Percentiles rank a stretch among this genome's conserved stretches.
phyloP scores from a whole-genome alignment of 208 protist genomes.

The Trypanosoma theileri region DNA sequence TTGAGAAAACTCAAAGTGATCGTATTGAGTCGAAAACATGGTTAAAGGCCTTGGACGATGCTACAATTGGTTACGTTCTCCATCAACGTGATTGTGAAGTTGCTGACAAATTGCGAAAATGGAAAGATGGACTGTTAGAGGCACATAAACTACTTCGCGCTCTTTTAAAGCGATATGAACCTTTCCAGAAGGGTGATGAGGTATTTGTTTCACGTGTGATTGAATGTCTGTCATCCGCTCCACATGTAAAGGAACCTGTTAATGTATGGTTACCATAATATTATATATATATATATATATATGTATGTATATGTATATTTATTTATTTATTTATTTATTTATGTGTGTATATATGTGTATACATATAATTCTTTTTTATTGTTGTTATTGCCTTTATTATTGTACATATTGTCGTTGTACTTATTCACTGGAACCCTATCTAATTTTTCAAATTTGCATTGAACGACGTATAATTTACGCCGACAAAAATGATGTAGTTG shows the following conservation, averaged over 20 bases:
- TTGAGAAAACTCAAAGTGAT: slow-evolving; percentile 1
- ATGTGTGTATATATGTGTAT: slow-evolving; percentile 10
- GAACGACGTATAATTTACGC: no score
- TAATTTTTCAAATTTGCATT: no score
- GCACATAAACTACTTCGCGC: slow-evolving; percentile 22
- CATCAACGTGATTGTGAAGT: slow-evolving; percentile 25
- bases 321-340: slow-evolving; percentile 14
- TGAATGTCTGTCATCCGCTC: slow-evolving; percentile 13
- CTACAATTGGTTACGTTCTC: slow-evolving; percentile 18
- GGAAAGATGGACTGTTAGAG: slow-evolving; percentile 20
- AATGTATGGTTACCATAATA: slow-evolving; percentile 7
- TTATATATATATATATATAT: not conserved
- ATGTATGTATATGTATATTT: not conserved
- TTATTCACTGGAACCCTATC: no score
- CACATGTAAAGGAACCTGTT: slow-evolving; percentile 21
- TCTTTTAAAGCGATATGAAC: slow-evolving; percentile 30
- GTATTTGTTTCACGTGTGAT: slow-evolving; percentile 24
- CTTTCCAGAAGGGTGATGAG: slow-evolving; percentile 30
- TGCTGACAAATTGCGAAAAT: slow-evolving; percentile 12
- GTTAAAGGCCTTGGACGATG: slow-evolving; percentile 24
- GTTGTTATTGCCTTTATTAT: slow-evolving; percentile 5
- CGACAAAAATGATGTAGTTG: no score
- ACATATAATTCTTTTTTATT: slow-evolving; percentile 21
- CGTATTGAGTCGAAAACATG: slow-evolving; percentile 4
- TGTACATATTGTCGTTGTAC: not conserved